Conservation (phyloP, 2,329 filamentous ascomycete genomes). For the Penicillium thymicola region DNA sequence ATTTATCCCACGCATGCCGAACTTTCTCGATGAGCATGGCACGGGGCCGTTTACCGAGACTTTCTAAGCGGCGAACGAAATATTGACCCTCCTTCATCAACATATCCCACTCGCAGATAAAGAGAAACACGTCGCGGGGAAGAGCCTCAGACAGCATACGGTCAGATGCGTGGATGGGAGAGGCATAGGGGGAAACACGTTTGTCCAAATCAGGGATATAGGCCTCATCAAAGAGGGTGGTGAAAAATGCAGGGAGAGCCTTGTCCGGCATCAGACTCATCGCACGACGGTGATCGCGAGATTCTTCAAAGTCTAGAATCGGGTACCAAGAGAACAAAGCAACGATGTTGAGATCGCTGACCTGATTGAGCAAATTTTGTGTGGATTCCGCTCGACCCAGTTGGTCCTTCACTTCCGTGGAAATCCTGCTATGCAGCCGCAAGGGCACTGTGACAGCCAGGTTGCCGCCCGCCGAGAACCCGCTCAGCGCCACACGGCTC, state of each 20-base stretch:
- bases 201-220: slow-evolving; percentile 47
- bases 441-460: slow-evolving; percentile 61
- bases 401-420: slow-evolving; percentile 23
- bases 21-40: slow-evolving; percentile 46
- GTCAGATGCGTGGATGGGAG: slow-evolving; percentile 55
- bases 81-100: slow-evolving; percentile 56
- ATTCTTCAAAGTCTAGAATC: slow-evolving; percentile 59
- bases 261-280: slow-evolving; percentile 53
- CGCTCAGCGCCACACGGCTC: slow-evolving; percentile 56
- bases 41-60: slow-evolving; percentile 44
- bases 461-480: slow-evolving; percentile 63
- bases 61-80: slow-evolving; percentile 43
- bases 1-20: slow-evolving; percentile 51
- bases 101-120: slow-evolving; percentile 66
- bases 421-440: slow-evolving; percentile 48
- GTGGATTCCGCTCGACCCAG: slow-evolving; percentile 33
- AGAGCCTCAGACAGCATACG: slow-evolving; percentile 52
- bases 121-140: slow-evolving; percentile 60
- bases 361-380: slow-evolving; percentile 36
- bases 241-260: slow-evolving; percentile 48
- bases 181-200: slow-evolving; percentile 57
- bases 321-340: slow-evolving; percentile 62
- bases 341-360: slow-evolving; percentile 49
- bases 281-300: slow-evolving; percentile 57
- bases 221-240: slow-evolving; percentile 48